Evolutionary conservation across 1,284 basidiomycete species (phyloP).

Genomic region (Ceratorhiza oryzae-sativae): DNA sequence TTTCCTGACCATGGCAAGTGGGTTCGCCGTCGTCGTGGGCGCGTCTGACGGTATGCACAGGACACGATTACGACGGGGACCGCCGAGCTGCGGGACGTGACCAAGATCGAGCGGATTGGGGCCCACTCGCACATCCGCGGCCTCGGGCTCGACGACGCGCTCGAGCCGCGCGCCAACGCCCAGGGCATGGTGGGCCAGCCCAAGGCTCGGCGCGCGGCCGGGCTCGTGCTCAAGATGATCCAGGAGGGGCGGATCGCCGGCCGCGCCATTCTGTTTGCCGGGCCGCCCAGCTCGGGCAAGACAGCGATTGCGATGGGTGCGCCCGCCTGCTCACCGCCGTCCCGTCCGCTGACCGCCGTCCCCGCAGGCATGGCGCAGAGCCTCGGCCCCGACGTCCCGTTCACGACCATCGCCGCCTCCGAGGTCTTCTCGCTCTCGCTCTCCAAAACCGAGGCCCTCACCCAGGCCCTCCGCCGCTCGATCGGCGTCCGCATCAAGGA

Average conservation of each 20-base stretch:
- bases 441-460: conserved; percentile 98
- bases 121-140: conserved; percentile 98
- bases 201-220: conserved; percentile 94
- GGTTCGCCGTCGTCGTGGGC: not conserved
- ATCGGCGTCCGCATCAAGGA: conserved; percentile 97
- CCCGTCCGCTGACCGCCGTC: not conserved
- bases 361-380: conserved; percentile 91
- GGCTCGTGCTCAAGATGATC: conserved; percentile 98
- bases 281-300: conserved; percentile 95
- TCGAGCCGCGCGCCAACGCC: conserved; percentile 86
- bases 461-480: conserved; percentile 92
- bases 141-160: conserved; percentile 88
- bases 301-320: conserved; percentile 95
- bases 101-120: conserved; percentile 96
- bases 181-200: conserved; percentile 98
- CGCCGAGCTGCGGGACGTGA: conserved; percentile 84
- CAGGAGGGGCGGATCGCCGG: conserved; percentile 95
- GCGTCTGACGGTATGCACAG: not conserved
- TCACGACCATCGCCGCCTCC: conserved; percentile 95
- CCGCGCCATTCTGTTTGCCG: conserved; percentile 93
- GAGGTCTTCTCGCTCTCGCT: conserved; percentile 98
- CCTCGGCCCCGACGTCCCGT: conserved; percentile 92
- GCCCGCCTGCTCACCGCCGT: conserved; percentile 45
- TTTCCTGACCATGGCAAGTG: conserved; percentile 26
- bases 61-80: conserved; percentile 70